A percentile compares a stretch with the other conserved stretches of the same genome.
These are phyloP conservation scores for Aschersonia sp. DNA, from an alignment of 2,329 filamentous ascomycete genomes.

Conservation along the genomic window DNA sequence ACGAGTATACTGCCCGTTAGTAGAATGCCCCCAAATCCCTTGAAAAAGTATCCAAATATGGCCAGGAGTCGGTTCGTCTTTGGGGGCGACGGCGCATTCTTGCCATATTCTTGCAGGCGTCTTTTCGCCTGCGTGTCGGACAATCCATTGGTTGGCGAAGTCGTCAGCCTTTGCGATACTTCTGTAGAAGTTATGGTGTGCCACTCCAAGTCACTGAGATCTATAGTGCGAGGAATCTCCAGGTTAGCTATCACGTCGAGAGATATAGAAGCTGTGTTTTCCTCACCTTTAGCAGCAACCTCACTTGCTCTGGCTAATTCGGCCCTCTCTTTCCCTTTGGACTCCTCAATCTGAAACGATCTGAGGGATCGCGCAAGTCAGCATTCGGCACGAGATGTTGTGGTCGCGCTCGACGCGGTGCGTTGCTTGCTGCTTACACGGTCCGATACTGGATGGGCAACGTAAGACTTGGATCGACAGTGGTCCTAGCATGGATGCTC, in stretches of 20 bases:
- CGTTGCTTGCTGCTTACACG: constrained; percentile 21
- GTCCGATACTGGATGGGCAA: constrained; percentile 42
- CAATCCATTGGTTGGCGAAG: constrained; percentile 41
- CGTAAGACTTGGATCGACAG: constrained; percentile 11
- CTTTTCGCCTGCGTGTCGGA: constrained; percentile 40
- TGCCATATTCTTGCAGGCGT: constrained; percentile 44
- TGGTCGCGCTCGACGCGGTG: background rate
- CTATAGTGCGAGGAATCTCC: constrained; percentile 15
- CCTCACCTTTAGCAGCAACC: constrained; percentile 27
- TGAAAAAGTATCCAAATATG: constrained; percentile 58
- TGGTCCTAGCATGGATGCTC: constrained; percentile 17
- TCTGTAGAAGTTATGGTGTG: constrained; percentile 45
- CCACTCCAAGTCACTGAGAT: constrained; percentile 52
- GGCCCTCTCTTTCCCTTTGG: constrained; percentile 27
- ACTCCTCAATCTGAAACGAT: constrained; percentile 42
- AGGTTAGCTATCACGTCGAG: background rate
- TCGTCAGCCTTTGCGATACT: constrained; percentile 42
- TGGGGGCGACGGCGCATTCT: constrained; percentile 51
- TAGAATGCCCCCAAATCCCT: constrained; percentile 60
- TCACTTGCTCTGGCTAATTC: constrained; percentile 25
- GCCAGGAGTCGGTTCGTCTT: constrained; percentile 43
- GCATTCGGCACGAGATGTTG: background rate
- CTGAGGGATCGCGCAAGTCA: constrained; percentile 6
- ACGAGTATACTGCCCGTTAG: constrained; percentile 56
- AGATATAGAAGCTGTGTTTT: background rate